Conservation (phyloP, 768 basidiomycete species). For the Amanita molliuscula region DNA sequence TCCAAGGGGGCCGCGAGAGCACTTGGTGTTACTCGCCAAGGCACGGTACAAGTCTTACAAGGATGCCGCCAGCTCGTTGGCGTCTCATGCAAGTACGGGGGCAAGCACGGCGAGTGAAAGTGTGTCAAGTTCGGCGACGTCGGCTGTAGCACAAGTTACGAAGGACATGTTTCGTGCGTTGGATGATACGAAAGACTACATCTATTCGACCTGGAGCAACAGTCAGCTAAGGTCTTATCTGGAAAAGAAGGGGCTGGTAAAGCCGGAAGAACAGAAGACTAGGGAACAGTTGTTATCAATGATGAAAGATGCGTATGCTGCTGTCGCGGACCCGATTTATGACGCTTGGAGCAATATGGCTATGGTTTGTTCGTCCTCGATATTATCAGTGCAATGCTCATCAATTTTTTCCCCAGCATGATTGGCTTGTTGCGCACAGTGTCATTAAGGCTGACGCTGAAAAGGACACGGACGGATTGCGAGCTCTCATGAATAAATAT, state of each 20-base stretch:
- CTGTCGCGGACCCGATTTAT: conserved; percentile 58
- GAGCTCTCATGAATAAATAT: conserved; percentile 63
- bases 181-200: conserved; percentile 75
- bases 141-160: conserved; percentile 37
- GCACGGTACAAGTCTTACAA: conserved; percentile 53
- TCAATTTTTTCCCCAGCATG: conserved; percentile 32
- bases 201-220: conserved; percentile 88
- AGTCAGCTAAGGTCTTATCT: conserved; percentile 62
- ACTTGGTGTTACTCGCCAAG: conserved; percentile 71
- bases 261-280: conserved; percentile 48
- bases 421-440: conserved; percentile 78
- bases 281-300: conserved; percentile 58
- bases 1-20: conserved; percentile 69
- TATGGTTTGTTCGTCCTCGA: conserved; percentile 37
- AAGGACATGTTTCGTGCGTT: conserved; percentile 37
- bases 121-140: conserved; percentile 20
- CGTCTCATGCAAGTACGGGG: conserved; percentile 34
- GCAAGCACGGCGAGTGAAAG: conserved; percentile 36
- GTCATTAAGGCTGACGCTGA: conserved; percentile 45
- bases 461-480: conserved; percentile 52
- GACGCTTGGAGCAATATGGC: conserved; percentile 82
- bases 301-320: conserved; percentile 61
- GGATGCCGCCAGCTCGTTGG: conserved; percentile 47
- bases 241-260: conserved; percentile 61
- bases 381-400: background rate